These are phyloP conservation scores for Petunia secreta DNA, from an alignment of 257 asterid species.

Conservation along the genomic window DNA sequence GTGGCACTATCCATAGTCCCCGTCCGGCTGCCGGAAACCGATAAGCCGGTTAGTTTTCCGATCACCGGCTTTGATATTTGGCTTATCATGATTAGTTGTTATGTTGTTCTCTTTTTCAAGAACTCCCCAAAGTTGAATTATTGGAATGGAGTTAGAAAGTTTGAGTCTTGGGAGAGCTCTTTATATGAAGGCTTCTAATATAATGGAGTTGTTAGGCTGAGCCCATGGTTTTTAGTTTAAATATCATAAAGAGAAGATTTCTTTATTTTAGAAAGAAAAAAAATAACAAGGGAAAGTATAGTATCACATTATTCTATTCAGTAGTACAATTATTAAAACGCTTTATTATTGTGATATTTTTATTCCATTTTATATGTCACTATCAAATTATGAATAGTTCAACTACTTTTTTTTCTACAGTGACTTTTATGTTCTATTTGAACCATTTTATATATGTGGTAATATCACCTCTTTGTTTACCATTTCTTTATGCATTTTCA, in stretches of 20 bases:
- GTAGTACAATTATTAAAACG: neutral
- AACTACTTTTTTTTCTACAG: neutral
- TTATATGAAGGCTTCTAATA: neutral
- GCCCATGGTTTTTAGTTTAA: constrained; percentile 21
- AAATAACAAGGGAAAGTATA: neutral
- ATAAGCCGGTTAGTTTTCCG: constrained; percentile 50
- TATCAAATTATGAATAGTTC: neutral
- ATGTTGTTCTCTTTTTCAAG: neutral
- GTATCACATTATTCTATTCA: neutral
- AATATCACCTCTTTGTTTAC: neutral
- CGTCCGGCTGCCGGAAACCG: constrained; percentile 39
- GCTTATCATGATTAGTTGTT: constrained; percentile 47
- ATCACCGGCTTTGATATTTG: constrained; percentile 56
- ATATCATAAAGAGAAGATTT: neutral
- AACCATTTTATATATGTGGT: neutral
- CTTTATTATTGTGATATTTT: neutral
- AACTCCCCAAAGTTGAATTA: neutral
- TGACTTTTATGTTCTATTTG: neutral
- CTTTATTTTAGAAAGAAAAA: neutral
- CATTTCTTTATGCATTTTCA: too few relatives aligned
- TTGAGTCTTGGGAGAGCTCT: neutral
- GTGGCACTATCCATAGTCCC: constrained; percentile 30
- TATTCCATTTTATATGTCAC: neutral
- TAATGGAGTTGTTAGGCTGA: neutral
- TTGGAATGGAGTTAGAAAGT: neutral